Evolutionary conservation across 1,284 basidiomycete genomes (phyloP), one percentile per base, ranked within the genome.

Genomic region (Leccinum pachyderme): DNA sequence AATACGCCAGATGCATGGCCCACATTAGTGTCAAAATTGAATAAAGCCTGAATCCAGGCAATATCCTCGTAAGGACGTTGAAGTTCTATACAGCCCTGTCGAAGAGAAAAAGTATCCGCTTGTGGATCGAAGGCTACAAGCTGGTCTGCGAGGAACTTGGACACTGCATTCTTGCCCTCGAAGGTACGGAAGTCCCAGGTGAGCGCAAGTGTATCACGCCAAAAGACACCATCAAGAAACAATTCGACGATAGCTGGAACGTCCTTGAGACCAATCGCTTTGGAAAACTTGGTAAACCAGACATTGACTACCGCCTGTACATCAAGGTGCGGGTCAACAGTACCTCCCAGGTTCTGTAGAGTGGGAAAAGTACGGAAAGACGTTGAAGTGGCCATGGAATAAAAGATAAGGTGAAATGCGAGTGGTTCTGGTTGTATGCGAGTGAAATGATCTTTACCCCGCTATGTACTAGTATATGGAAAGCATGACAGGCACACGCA

Each of bases 101-200:
- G 55, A n/a, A 68, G 65, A 45, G 47, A 54, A 33, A 71, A 69
- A 2, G 61, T 63, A n/a, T 47, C 39, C 0, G 33, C 8, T 28
- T 53, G 52, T 9, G 59, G 64, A 13, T 68, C 55, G 7, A 77
- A 67, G 46, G 75, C 68, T 1, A 65, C 56, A 43, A 84, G 75
- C 35, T 75, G 73, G 53, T 79, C 77, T 28, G 59, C 18, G 29
- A 83, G 73, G 64, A 83, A 78, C 48, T 67, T 64, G 31, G 57
- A 61, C 52, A 85, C 77, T 22, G 65, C 63, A 2, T 60, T 45
- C 29, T 52, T 61, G 28, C 78, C 77, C 51, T 77, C 74, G 66
- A 87, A 82, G 4, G 83, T 84, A 47, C 83, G 81, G 61, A 85
- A 81, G 59, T 82, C 77, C 81, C 82, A 85, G 13, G 84, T 84